Percentiles rank a stretch among this genome's conserved stretches.
These are phyloP conservation scores for Amanita pallidorosea DNA, from an alignment of 768 basidiomycete genomes.

Conservation along the genomic window DNA sequence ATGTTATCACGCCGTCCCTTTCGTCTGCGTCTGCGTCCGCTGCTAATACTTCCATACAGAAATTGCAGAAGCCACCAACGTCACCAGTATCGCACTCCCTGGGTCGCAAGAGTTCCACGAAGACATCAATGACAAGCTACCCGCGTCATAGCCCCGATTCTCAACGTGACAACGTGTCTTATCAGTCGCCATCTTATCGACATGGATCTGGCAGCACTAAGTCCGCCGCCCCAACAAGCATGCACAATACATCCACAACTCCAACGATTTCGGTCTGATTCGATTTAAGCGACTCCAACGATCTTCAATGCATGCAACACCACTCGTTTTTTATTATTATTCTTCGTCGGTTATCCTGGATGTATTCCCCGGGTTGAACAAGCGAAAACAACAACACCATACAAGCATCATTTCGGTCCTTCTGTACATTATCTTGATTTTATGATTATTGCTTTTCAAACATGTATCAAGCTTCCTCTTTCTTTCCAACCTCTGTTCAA, in stretches of 20 bases:
- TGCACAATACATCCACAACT: slow-evolving; percentile 1
- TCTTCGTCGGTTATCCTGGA: not conserved
- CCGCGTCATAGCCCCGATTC: not conserved
- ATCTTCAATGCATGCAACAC: slow-evolving; percentile 1
- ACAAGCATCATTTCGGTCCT: slow-evolving; percentile 6
- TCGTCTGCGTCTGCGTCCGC: slow-evolving; percentile 2
- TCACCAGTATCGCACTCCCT: not conserved
- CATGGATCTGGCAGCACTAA: slow-evolving; percentile 4
- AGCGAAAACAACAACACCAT: slow-evolving; percentile 3
- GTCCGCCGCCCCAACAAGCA: not conserved
- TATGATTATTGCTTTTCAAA: slow-evolving; percentile 6
- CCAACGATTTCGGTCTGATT: slow-evolving; percentile 2
- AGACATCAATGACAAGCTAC: not conserved
- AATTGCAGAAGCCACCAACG: not conserved
- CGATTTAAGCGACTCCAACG: not conserved
- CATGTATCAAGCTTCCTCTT: not conserved
- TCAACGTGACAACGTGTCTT: slow-evolving; percentile 2
- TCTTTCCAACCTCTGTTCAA: not conserved
- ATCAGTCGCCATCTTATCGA: not conserved
- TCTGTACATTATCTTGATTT: slow-evolving; percentile 4
- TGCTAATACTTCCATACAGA: not conserved
- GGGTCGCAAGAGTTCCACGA: not conserved
- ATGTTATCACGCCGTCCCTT: not conserved
- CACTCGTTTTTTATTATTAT: not conserved
- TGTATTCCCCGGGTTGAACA: slow-evolving; percentile 5